Evolutionary conservation across 2,329 filamentous ascomycete species (phyloP).

Genomic region (Sporothrix sp.): DNA sequence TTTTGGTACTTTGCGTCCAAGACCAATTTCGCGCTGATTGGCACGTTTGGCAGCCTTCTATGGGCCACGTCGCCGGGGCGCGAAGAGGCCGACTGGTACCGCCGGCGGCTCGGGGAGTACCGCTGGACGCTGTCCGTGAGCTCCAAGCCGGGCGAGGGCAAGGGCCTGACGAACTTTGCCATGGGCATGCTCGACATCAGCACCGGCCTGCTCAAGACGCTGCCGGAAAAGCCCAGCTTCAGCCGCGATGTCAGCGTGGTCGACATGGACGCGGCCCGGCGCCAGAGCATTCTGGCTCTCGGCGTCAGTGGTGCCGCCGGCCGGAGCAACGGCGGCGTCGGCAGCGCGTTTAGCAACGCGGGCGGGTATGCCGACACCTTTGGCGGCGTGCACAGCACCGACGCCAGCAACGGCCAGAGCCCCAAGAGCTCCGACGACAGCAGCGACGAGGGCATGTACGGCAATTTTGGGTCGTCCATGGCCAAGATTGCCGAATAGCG

Average conservation of each 20-base stretch:
- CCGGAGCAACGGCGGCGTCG: slow-evolving; percentile 24
- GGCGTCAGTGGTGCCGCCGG: slow-evolving; percentile 10
- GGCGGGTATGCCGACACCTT: slow-evolving; percentile 26
- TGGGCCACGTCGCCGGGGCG: slow-evolving; percentile 80
- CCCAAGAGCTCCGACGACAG: slow-evolving; percentile 39
- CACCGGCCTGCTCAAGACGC: slow-evolving; percentile 56
- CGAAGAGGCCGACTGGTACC: slow-evolving; percentile 91
- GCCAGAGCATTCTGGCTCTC: slow-evolving; percentile 18
- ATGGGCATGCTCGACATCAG: slow-evolving; percentile 69
- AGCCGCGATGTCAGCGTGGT: slow-evolving; percentile 43
- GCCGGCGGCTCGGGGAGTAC: slow-evolving; percentile 75
- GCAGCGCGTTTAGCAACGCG: slow-evolving; percentile 7
- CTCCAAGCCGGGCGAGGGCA: slow-evolving; percentile 55
- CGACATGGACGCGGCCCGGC: slow-evolving; percentile 32
- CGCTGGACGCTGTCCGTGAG: slow-evolving; percentile 88
- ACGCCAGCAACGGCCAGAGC: slow-evolving; percentile 42
- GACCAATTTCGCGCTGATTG: slow-evolving; percentile 88
- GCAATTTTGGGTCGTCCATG: slow-evolving; percentile 27
- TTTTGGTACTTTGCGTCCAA: slow-evolving; percentile 91
- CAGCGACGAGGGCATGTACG: slow-evolving; percentile 49
- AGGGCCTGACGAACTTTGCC: slow-evolving; percentile 56
- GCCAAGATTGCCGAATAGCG: slow-evolving; percentile 20
- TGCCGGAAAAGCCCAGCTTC: slow-evolving; percentile 61
- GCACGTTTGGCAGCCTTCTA: slow-evolving; percentile 82
- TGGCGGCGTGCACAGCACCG: slow-evolving; percentile 36